Evolutionary conservation across 805 yeast genomes (phyloP).

Genomic region (Saccharomycopsis sp.): DNA sequence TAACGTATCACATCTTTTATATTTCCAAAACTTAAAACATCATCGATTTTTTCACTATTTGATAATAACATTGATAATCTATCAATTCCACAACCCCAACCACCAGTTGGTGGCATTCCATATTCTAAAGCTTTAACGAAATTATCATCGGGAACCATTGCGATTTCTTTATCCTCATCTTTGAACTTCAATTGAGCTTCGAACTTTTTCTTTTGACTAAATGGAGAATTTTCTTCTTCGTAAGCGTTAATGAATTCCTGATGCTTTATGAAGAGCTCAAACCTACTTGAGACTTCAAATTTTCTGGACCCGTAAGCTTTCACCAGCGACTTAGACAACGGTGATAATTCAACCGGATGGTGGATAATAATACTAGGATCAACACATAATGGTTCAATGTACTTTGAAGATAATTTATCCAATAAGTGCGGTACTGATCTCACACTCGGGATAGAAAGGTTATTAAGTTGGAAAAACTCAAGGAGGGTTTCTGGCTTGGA

Average conservation of each 20-base stretch:
- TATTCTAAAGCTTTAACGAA: slow-evolving; percentile 97
- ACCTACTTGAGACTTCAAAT: too few relatives aligned
- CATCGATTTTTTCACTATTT: slow-evolving; percentile 93
- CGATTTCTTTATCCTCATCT: slow-evolving; percentile 98
- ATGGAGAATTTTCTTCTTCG: slow-evolving; percentile 98
- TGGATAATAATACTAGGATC: too few relatives aligned
- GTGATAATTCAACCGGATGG: too few relatives aligned
- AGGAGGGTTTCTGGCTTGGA: too few relatives aligned
- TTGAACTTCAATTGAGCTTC: slow-evolving; percentile 99
- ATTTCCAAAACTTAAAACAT: slow-evolving; percentile 95
- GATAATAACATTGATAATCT: slow-evolving; percentile 95
- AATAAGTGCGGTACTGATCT: too few relatives aligned
- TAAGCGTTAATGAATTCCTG: slow-evolving; percentile 97
- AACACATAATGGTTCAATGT: too few relatives aligned
- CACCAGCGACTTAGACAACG: too few relatives aligned
- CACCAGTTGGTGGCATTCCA: slow-evolving; percentile 98
- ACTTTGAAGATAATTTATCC: too few relatives aligned
- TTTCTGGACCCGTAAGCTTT: too few relatives aligned
- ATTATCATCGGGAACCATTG: slow-evolving; percentile 90
- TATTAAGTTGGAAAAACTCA: too few relatives aligned
- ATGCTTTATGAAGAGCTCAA: too few relatives aligned
- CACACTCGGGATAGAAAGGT: too few relatives aligned
- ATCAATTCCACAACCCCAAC: slow-evolving; percentile 95
- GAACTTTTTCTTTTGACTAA: slow-evolving; percentile 93
- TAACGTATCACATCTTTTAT: slow-evolving; percentile 99